A percentile compares a stretch with the other conserved stretches of the same genome.
Evolutionary conservation across 495 filamentous ascomycete genomes (phyloP).

Genomic region (Penicillium argentinense): DNA sequence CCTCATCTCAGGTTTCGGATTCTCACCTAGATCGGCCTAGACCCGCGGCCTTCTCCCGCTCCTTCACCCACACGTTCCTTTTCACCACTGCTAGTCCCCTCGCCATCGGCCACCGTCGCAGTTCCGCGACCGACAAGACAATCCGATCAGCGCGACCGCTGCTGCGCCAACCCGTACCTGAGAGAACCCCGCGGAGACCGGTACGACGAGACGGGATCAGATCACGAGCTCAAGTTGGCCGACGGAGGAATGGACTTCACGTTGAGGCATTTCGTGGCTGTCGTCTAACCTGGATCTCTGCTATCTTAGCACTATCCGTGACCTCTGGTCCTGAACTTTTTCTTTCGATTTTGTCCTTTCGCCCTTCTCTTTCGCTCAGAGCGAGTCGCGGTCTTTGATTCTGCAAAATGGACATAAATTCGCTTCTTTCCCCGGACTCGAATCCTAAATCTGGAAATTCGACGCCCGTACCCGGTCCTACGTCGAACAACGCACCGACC

Average conservation of each 20-base stretch:
- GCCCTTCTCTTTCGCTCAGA: constrained; percentile 9
- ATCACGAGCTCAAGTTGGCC: constrained; percentile 22
- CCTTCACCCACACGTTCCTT: constrained; percentile 13
- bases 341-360: constrained; percentile 1
- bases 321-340: constrained; percentile 9
- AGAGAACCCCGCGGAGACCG: constrained; percentile 5
- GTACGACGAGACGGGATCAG: constrained; percentile 19
- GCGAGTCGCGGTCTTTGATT: constrained; percentile 7
- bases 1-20: neutral
- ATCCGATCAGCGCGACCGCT: neutral
- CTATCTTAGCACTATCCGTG: constrained; percentile 26
- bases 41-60: constrained; percentile 11
- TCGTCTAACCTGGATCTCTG: constrained; percentile 35
- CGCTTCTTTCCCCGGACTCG: constrained; percentile 67
- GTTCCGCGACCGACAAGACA: neutral
- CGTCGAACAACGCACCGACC: constrained; percentile 30
- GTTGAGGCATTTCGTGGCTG: constrained; percentile 35
- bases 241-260: constrained; percentile 47
- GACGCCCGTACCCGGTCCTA: constrained; percentile 37
- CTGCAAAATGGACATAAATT: constrained; percentile 69
- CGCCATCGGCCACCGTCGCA: neutral
- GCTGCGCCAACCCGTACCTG: constrained; percentile 7
- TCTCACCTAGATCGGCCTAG: constrained; percentile 3
- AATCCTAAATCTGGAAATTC: constrained; percentile 48
- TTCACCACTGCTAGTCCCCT: constrained; percentile 1